phyloP scores from a whole-genome alignment of 164 flowering plant genomes.

The Amborella trichopoda region DNA sequence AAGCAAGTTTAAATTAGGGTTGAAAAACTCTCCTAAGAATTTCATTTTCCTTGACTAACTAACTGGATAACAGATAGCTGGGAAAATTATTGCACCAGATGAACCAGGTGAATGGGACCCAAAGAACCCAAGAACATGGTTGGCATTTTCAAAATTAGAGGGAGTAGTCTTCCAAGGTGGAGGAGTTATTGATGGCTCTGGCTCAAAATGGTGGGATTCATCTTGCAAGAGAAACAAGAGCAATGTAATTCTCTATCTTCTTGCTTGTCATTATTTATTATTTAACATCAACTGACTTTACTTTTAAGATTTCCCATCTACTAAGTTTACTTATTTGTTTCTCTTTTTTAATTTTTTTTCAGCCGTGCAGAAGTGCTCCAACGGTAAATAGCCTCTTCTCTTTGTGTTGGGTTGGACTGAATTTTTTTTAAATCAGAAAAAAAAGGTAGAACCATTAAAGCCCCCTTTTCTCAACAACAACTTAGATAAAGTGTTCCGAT shows the following conservation, averaged over 20 bases:
- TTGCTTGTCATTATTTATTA: background rate
- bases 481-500: too few relatives aligned
- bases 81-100: constrained; percentile 70
- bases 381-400: constrained; percentile 47
- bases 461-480: too few relatives aligned
- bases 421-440: too few relatives aligned
- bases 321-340: background rate
- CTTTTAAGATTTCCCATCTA: background rate
- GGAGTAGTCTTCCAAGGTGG: constrained; percentile 64
- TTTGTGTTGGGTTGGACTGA: too few relatives aligned
- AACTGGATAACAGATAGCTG: constrained; percentile 80
- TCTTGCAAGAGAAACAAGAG: constrained; percentile 91
- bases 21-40: too few relatives aligned
- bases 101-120: constrained; percentile 87
- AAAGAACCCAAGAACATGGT: constrained; percentile 55
- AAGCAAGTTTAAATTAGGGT: too few relatives aligned
- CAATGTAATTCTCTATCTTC: constrained; percentile 30
- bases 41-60: too few relatives aligned
- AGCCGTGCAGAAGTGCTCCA: constrained; percentile 91
- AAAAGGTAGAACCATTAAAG: too few relatives aligned
- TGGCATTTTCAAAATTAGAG: constrained; percentile 49
- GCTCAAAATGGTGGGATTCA: constrained; percentile 91
- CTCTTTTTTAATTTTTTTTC: constrained; percentile 12
- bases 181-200: constrained; percentile 90
- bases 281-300: too few relatives aligned